Percentiles rank a stretch among this genome's conserved stretches.
phyloP scores from a whole-genome alignment of 805 yeast genomes.

The Danielozyma ontarioensis region DNA sequence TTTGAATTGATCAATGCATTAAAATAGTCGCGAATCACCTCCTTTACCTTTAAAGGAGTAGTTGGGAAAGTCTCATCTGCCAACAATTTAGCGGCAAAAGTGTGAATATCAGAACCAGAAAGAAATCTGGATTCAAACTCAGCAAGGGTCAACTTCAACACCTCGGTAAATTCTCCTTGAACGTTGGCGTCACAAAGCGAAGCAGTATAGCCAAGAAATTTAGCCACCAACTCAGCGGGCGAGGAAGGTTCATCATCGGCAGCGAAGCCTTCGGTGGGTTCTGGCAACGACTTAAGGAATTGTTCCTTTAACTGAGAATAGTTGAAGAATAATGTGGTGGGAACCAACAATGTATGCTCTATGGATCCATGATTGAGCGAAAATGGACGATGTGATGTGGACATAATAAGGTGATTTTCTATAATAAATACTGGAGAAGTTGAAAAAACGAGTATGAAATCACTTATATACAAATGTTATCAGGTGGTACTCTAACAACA shows the following conservation, averaged over 20 bases:
- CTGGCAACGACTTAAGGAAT: constrained; percentile 72
- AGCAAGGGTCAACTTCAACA: constrained; percentile 60
- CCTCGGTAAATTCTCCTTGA: constrained; percentile 58
- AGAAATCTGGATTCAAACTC: constrained; percentile 85
- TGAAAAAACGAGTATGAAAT: neutral
- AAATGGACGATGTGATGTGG: constrained; percentile 59
- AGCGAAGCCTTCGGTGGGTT: constrained; percentile 77
- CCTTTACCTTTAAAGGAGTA: constrained; percentile 63
- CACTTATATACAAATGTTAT: too few relatives aligned
- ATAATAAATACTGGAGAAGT: neutral
- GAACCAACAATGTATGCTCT: constrained; percentile 85
- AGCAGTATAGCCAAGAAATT: constrained; percentile 73
- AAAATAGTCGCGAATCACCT: constrained; percentile 75
- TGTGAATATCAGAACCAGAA: constrained; percentile 66
- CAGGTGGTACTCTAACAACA: too few relatives aligned
- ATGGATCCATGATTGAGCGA: constrained; percentile 78
- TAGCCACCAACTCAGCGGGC: constrained; percentile 77
- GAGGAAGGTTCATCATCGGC: constrained; percentile 85
- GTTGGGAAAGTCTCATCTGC: constrained; percentile 54
- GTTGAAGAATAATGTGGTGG: constrained; percentile 71
- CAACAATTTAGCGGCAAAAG: constrained; percentile 72
- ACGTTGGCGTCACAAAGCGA: constrained; percentile 37
- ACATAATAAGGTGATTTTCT: constrained; percentile 7
- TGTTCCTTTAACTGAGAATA: constrained; percentile 86
- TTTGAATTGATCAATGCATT: constrained; percentile 27